Conservation (phyloP, 2,329 filamentous ascomycete species). For the Coniochaeta pulveracea region DNA sequence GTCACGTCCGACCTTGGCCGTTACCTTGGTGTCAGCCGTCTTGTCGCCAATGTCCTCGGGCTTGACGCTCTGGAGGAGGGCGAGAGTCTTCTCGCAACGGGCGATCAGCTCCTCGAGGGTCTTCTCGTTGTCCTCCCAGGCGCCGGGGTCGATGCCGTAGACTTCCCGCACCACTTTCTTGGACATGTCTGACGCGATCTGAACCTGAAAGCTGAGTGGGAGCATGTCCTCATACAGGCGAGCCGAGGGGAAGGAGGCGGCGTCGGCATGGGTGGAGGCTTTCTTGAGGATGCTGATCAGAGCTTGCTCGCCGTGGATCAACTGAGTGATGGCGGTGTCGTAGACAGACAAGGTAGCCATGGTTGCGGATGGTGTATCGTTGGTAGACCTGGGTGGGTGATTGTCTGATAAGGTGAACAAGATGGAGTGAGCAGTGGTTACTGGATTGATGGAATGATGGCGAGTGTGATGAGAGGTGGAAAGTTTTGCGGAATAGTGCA, state of each 20-base stretch:
- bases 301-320: background rate
- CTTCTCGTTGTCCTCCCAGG: constrained; percentile 17
- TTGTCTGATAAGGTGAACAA: no score
- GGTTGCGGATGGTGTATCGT: background rate
- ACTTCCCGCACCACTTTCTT: constrained; percentile 17
- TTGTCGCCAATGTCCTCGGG: constrained; percentile 14
- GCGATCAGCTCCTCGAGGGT: constrained; percentile 20
- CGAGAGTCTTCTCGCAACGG: constrained; percentile 18
- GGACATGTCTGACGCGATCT: constrained; percentile 17
- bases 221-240: constrained; percentile 22
- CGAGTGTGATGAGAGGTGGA: no score
- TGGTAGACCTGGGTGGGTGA: background rate
- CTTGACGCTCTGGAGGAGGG: constrained; percentile 16
- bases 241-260: constrained; percentile 13
- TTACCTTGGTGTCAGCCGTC: constrained; percentile 12
- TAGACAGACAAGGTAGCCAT: background rate
- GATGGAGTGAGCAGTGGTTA: no score
- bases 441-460: no score
- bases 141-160: constrained; percentile 9
- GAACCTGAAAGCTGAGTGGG: constrained; percentile 23
- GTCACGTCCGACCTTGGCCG: constrained; percentile 10
- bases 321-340: background rate
- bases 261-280: background rate
- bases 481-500: no score
- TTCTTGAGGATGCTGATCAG: background rate